Evolutionary conservation across 345 rosid genomes (phyloP).

Genomic region (Stellera chamaejasme): DNA sequence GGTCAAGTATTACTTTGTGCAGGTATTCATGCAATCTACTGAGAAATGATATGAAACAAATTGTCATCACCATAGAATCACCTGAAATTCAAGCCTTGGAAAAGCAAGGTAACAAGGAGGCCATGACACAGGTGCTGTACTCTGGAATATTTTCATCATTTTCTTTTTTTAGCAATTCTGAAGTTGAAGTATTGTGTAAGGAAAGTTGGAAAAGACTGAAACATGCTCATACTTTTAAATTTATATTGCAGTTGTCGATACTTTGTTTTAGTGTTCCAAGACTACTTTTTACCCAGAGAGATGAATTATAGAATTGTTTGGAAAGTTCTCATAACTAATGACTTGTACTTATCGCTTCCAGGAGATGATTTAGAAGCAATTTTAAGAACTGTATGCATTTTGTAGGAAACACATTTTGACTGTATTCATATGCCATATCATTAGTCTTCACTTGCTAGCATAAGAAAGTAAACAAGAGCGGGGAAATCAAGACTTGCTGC

Average conservation of each 20-base stretch:
- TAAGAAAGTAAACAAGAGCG: too few relatives aligned
- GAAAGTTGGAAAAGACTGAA: conserved; percentile 39
- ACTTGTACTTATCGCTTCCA: too few relatives aligned
- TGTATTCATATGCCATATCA: too few relatives aligned
- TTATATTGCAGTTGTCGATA: conserved; percentile 31
- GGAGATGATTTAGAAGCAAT: too few relatives aligned
- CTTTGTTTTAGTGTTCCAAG: background rate
- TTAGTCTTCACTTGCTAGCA: too few relatives aligned
- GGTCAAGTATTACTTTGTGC: conserved; percentile 9
- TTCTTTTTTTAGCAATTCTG: too few relatives aligned
- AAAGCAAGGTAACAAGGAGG: conserved; percentile 47
- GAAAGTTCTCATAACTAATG: too few relatives aligned
- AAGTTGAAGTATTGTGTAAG: conserved; percentile 9
- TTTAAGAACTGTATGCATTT: too few relatives aligned
- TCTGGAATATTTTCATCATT: background rate
- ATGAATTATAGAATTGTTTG: too few relatives aligned
- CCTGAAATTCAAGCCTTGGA: conserved; percentile 49
- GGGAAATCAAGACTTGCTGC: too few relatives aligned
- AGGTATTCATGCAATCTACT: conserved; percentile 73
- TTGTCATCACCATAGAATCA: conserved; percentile 49
- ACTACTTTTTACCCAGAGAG: too few relatives aligned
- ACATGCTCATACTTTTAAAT: conserved; percentile 32
- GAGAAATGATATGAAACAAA: conserved; percentile 57
- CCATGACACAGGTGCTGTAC: conserved; percentile 31
- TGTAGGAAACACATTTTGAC: too few relatives aligned